Conservation (phyloP, 192 early-diverging fungal species). For the Umbelopsis sp. region DNA sequence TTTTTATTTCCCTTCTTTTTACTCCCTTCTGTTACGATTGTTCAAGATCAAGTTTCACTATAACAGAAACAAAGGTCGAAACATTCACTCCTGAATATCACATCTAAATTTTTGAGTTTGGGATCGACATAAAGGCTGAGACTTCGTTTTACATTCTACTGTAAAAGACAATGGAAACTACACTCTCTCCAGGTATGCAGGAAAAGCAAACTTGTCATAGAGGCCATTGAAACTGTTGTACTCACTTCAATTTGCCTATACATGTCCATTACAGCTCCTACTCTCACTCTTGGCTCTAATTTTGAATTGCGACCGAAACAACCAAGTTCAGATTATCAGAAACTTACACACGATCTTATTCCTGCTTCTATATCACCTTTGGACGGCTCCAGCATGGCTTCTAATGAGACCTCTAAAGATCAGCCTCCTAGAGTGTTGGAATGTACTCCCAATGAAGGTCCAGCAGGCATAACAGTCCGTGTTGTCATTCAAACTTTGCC, state of each 20-base stretch:
- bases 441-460: conserved; percentile 46
- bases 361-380: conserved; percentile 9
- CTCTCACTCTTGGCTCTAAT: conserved; percentile 3
- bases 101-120: not conserved
- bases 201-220: too few relatives aligned
- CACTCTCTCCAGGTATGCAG: conserved; percentile 1
- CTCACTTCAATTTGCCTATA: not conserved
- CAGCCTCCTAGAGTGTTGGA: conserved; percentile 44
- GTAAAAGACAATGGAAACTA: conserved; percentile 7
- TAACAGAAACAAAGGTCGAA: not conserved
- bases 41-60: conserved; percentile 23
- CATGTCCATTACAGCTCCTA: conserved; percentile 30
- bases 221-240: not conserved
- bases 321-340: conserved; percentile 11
- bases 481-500: conserved; percentile 37
- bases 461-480: conserved; percentile 35
- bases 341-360: conserved; percentile 10
- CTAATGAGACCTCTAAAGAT: conserved; percentile 25
- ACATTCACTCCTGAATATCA: conserved; percentile 16
- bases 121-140: conserved; percentile 3
- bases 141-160: not conserved
- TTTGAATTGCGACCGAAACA: conserved; percentile 15
- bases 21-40: conserved; percentile 6
- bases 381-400: conserved; percentile 20
- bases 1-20: conserved; percentile 16